phyloP scores from a whole-genome alignment of 2,329 filamentous ascomycete species.

The Aspergillus novoparasiticus region DNA sequence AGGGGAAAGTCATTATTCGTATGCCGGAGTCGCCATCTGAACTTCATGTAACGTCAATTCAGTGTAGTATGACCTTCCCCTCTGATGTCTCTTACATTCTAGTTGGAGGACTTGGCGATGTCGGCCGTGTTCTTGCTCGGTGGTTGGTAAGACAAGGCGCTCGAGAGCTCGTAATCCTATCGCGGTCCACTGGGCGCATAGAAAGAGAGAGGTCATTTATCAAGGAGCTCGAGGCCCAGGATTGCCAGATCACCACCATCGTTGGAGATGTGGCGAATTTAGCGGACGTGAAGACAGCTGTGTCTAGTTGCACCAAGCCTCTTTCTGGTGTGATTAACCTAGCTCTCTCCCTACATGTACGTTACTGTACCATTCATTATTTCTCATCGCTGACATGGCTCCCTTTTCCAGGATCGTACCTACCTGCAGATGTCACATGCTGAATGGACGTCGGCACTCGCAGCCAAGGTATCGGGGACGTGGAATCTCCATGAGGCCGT shows the following conservation, averaged over 20 bases:
- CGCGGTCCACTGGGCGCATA: neutral
- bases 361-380: neutral
- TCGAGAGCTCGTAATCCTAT: too few relatives aligned
- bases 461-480: neutral
- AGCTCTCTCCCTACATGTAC: neutral
- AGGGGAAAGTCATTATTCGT: too few relatives aligned
- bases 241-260: neutral
- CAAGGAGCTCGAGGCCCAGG: neutral
- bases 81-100: too few relatives aligned
- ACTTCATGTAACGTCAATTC: too few relatives aligned
- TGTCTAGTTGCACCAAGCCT: neutral
- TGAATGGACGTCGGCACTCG: neutral
- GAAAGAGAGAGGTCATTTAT: neutral
- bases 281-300: neutral
- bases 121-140: too few relatives aligned
- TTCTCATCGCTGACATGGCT: neutral
- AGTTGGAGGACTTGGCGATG: too few relatives aligned
- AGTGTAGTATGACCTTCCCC: too few relatives aligned
- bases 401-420: neutral
- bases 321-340: neutral
- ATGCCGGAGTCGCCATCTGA: too few relatives aligned
- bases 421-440: neutral
- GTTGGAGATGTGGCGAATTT: neutral
- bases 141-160: too few relatives aligned
- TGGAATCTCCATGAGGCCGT: neutral